Percentiles rank a stretch among this genome's conserved stretches.
phyloP scores from a whole-genome alignment of 305 asterid species.

The Fraxinus xanthoxyloides region DNA sequence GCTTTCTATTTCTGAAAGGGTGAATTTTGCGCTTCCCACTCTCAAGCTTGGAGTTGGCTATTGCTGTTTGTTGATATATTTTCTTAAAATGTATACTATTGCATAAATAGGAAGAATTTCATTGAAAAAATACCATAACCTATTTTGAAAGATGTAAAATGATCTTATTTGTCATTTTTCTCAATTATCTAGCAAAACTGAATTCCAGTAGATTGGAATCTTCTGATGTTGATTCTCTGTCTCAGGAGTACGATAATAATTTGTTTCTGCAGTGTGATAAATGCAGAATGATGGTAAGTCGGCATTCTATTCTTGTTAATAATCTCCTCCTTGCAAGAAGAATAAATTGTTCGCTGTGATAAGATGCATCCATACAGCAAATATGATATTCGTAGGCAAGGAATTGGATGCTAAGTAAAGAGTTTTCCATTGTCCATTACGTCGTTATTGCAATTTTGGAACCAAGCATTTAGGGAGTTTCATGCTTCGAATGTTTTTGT shows the following conservation, averaged over 20 bases:
- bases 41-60: conserved; percentile 21
- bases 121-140: conserved; percentile 1
- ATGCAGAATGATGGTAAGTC: conserved; percentile 97
- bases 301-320: conserved; percentile 13
- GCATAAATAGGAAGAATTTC: conserved; percentile 22
- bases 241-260: conserved; percentile 96
- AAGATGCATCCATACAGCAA: conserved; percentile 11
- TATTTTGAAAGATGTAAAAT: conserved; percentile 6
- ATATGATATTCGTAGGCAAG: conserved; percentile 20
- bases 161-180: not conserved
- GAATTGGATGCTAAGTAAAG: conserved; percentile 7
- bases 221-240: conserved; percentile 31
- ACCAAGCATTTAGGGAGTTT: conserved; percentile 14
- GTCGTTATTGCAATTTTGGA: not conserved
- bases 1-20: conserved; percentile 13
- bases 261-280: conserved; percentile 99
- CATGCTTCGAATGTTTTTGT: conserved; percentile 13
- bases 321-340: conserved; percentile 8
- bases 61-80: conserved; percentile 13
- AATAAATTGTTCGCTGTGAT: conserved; percentile 16
- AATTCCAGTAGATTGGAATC: not conserved
- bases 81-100: conserved; percentile 13
- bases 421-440: conserved; percentile 13
- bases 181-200: not conserved
- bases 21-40: conserved; percentile 10